Base-by-base conservation (phyloP, 2,329 filamentous ascomycete genomes). In the Aspergillus fructus region DNA sequence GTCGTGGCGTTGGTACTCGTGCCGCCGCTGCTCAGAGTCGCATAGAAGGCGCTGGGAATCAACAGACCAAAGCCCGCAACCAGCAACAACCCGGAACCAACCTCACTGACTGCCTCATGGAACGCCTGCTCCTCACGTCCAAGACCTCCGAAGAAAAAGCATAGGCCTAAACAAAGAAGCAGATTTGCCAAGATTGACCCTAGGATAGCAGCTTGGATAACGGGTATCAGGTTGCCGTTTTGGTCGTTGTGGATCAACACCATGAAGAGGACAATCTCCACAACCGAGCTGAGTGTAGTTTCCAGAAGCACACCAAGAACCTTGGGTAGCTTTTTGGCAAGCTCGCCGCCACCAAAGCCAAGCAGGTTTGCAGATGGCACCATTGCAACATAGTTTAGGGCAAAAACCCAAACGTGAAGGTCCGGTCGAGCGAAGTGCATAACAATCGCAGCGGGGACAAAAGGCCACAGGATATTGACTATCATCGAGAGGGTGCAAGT, bases 251-350 rank as follows among this genome's bases (percentile, higher is more conserved):
- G 75, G 47, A 94, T 80, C 45, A 96, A 76, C 2, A 93, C 83
- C 79, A 93, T 88, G 74, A 96, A 94, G 30, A 96, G 77, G 47
- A 96, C 84, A 56, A 96, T 88, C 70, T 96, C 91, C 52, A 94
- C 90, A 9, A 92, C 76, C 0, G 89, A 90, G 2, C 89, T 89
- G 51, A 92, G 73, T 0, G 79, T 79, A 1, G 80, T 83, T 65
- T 85, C 83, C 9, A 83, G 60, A 43, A 79, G 58, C 7, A 75
- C 67, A 21, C 74, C 73, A 49, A 87, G 74, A 17, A 53, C 51
- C 42, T 90, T 90, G 33, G 89, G 89, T 56, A 93, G 74, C 74
- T 93, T 93, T 59, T 87, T 83, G 1, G 88, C 85, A 59, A 91
- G 75, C 69, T 90, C 87, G 62, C 88, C 85, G 13, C 88, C 88